Evolutionary conservation across 306 rosid genomes (phyloP).

Genomic region (Cucurbita argyrosperma): DNA sequence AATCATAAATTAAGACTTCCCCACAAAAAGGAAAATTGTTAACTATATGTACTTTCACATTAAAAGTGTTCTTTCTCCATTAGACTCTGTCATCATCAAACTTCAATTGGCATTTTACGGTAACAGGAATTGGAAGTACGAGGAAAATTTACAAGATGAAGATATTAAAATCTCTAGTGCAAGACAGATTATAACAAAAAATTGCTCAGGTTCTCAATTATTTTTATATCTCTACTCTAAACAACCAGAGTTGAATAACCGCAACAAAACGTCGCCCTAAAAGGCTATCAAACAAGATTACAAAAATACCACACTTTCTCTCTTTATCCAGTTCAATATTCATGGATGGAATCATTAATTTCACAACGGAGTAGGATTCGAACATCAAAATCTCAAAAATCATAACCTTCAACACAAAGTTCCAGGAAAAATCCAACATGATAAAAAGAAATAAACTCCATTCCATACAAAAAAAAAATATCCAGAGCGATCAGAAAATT

Average conservation of each 20-base stretch:
- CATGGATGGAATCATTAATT: background rate
- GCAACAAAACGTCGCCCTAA: background rate
- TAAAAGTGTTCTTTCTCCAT: background rate
- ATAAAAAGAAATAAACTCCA: background rate
- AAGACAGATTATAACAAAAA: background rate
- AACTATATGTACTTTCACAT: background rate
- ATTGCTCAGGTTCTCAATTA: background rate
- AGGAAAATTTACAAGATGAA: background rate
- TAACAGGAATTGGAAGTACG: background rate
- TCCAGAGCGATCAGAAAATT: background rate
- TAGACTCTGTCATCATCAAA: background rate
- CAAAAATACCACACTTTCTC: background rate
- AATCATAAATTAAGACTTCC: background rate
- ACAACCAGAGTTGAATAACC: background rate
- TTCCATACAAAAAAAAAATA: background rate
- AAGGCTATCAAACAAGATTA: background rate
- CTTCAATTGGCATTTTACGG: background rate
- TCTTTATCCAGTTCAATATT: background rate
- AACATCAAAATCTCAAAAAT: background rate
- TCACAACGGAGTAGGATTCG: background rate
- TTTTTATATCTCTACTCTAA: background rate
- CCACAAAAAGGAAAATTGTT: background rate
- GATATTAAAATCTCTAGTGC: background rate
- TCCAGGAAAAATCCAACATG: background rate
- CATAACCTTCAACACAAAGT: background rate